Evolutionary conservation across 768 basidiomycete genomes (phyloP), one percentile per base, ranked within the genome.

Genomic region (Trametes sanguinea): DNA sequence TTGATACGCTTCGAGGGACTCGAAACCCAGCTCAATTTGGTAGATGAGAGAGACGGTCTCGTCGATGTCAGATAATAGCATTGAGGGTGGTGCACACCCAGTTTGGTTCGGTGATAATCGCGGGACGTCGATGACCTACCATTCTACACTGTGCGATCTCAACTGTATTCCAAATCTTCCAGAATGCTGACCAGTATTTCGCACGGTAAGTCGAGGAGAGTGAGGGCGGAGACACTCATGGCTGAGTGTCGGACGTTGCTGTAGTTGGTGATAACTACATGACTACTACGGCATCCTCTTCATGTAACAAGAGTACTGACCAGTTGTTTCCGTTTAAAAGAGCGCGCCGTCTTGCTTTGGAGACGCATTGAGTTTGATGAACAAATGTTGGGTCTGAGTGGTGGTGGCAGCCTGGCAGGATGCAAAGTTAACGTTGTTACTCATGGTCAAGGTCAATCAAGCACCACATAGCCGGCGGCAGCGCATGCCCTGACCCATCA

Each of bases 21-120:
- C 73, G 1, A 71, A 65, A 1, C 59, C 71, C 14, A 75, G 71
- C 56, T 76, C 73, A 45, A 76, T 66, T 32, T 46, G 56, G 45
- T 76, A 75, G 46, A 68, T 72, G 40, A 76, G 67, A 30, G 65
- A 60, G 11, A 65, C 46, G 17, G 69, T 69, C 8, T 50, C 29
- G 7, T 55, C 22, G 22, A 22, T 22, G 22, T 22, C 22, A 39
- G 37, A 75, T 55, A 40, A 69, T 44, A 4, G 64, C 54, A 11
- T 60, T 63, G 1, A 76, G 43, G 0, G 62, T 51, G 22, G 45
- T 65, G 55, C 72, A 75, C 4, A 72, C 69, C 75, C 75, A 16
- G 42, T 8, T 14, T 13, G 42, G 13, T 14, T 43, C 42, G 14
- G 7, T 16, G 13, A 6, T 43, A 22, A 22, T 22, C 22, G 22